A percentile compares a stretch with the other conserved stretches of the same genome.
These are phyloP conservation scores for Aspergillus homomorphus DNA, from an alignment of 495 filamentous ascomycete genomes.

Conservation along the genomic window DNA sequence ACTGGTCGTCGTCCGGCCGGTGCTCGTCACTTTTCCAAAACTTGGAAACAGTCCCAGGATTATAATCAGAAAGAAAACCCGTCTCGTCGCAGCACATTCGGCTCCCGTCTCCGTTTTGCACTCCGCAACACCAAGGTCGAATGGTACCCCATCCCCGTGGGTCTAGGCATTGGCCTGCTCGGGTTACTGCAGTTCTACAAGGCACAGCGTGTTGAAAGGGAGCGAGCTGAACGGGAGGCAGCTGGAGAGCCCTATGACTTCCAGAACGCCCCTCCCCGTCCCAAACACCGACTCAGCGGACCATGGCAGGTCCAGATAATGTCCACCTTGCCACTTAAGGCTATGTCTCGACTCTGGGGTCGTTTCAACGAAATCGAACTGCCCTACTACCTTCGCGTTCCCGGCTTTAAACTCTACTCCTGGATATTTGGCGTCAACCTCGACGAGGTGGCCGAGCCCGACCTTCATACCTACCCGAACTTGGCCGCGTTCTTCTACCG, in stretches of 20 bases:
- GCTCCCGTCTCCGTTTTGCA: conserved; percentile 58
- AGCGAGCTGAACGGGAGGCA: conserved; percentile 44
- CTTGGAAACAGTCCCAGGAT: conserved; percentile 36
- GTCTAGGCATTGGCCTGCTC: conserved; percentile 81
- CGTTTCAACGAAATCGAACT: conserved; percentile 91
- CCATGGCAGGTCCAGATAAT: conserved; percentile 97
- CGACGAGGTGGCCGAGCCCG: conserved; percentile 78
- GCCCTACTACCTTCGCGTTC: conserved; percentile 83
- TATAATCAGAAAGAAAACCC: conserved; percentile 37
- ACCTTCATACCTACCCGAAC: conserved; percentile 87
- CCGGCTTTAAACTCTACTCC: conserved; percentile 93
- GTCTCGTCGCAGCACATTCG: conserved; percentile 54
- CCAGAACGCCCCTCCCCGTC: conserved; percentile 58
- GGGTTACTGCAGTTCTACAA: conserved; percentile 84
- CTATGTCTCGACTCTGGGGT: conserved; percentile 89
- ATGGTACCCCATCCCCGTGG: conserved; percentile 96
- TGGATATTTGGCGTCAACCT: conserved; percentile 93
- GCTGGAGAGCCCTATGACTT: conserved; percentile 47
- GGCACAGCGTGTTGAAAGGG: conserved; percentile 54
- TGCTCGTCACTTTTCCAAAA: conserved; percentile 42
- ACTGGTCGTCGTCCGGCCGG: conserved; percentile 33
- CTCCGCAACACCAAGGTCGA: conserved; percentile 72
- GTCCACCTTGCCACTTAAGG: conserved; percentile 93
- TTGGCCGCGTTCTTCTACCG: conserved; percentile 97
- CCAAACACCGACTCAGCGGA: conserved; percentile 75